Percentiles rank a stretch among this genome's conserved stretches.
Evolutionary conservation across 2,329 filamentous ascomycete genomes (phyloP).

Genomic region (Ascocoryne sarcoides): DNA sequence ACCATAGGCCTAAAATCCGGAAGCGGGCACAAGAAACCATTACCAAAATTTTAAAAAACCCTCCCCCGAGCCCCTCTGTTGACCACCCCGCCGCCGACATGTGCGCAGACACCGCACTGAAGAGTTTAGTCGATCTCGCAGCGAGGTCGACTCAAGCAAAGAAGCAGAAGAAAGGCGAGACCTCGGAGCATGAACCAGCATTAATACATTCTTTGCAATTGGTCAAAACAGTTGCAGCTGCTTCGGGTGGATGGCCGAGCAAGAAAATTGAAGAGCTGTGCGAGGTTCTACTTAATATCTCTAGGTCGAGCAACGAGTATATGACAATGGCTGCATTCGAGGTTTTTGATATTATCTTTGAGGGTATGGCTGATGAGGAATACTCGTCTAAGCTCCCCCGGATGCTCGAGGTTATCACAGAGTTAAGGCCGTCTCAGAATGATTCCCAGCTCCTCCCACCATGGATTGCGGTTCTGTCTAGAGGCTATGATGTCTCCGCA

Average conservation of each 20-base stretch:
- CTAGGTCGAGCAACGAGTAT: slow-evolving; percentile 84
- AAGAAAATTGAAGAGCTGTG: slow-evolving; percentile 90
- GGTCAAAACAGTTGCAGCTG: slow-evolving; percentile 78
- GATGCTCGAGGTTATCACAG: slow-evolving; percentile 82
- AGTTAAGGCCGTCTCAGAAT: slow-evolving; percentile 83
- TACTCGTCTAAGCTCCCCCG: slow-evolving; percentile 84
- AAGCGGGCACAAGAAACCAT: slow-evolving; percentile 89
- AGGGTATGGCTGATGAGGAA: slow-evolving; percentile 80
- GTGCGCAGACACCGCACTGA: slow-evolving; percentile 85
- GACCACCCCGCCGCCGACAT: slow-evolving; percentile 95
- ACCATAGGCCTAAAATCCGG: slow-evolving; percentile 84
- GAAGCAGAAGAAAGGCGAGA: slow-evolving; percentile 57
- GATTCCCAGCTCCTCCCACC: slow-evolving; percentile 91
- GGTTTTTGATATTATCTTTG: slow-evolving; percentile 95
- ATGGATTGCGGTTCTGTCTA: slow-evolving; percentile 91
- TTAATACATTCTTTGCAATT: slow-evolving; percentile 89
- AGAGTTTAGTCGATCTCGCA: slow-evolving; percentile 68
- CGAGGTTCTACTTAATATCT: slow-evolving; percentile 80
- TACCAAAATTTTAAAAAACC: slow-evolving; percentile 70
- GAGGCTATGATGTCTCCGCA: slow-evolving; percentile 88
- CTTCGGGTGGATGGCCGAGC: slow-evolving; percentile 90
- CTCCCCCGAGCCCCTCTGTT: slow-evolving; percentile 82
- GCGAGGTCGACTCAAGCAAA: slow-evolving; percentile 50
- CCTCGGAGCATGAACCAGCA: slow-evolving; percentile 63
- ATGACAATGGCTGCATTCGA: slow-evolving; percentile 95